These are phyloP conservation scores for Colletotrichum brevisporum DNA, from an alignment of 2,329 filamentous ascomycete species.

Conservation along the genomic window DNA sequence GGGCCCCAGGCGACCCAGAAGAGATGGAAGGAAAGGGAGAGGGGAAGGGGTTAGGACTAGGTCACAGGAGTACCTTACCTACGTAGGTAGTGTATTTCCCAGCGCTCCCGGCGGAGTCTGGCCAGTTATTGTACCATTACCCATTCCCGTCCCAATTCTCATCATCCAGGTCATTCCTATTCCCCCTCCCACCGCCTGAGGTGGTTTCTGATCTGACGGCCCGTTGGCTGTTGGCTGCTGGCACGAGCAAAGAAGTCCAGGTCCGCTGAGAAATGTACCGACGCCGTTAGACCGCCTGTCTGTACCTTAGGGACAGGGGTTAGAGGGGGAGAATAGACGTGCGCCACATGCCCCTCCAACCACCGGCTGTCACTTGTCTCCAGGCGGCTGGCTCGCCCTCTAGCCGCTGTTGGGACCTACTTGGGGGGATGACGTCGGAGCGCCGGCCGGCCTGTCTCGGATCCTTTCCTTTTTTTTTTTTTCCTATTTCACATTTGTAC, in stretches of 20 bases:
- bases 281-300: conserved; percentile 14
- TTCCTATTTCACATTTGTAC: not conserved
- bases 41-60: not conserved
- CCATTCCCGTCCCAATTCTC: too few species aligned
- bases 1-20: too few species aligned
- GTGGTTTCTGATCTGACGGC: too few species aligned
- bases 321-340: conserved; percentile 23
- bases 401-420: conserved; percentile 14
- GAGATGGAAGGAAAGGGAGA: not conserved
- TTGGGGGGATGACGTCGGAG: conserved; percentile 32
- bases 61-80: too few species aligned
- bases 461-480: not conserved
- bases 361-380: conserved; percentile 32
- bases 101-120: too few species aligned
- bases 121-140: too few species aligned
- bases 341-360: conserved; percentile 30
- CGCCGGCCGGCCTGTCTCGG: conserved; percentile 25
- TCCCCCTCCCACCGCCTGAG: too few species aligned
- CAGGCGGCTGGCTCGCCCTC: conserved; percentile 20
- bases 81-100: too few species aligned
- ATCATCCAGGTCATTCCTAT: too few species aligned
- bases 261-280: not conserved
- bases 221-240: too few species aligned
- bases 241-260: too few species aligned
- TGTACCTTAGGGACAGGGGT: conserved; percentile 14